These are phyloP conservation scores for Tetrahymena borealis DNA, from an alignment of 73 alveolate species.

Conservation along the genomic window DNA sequence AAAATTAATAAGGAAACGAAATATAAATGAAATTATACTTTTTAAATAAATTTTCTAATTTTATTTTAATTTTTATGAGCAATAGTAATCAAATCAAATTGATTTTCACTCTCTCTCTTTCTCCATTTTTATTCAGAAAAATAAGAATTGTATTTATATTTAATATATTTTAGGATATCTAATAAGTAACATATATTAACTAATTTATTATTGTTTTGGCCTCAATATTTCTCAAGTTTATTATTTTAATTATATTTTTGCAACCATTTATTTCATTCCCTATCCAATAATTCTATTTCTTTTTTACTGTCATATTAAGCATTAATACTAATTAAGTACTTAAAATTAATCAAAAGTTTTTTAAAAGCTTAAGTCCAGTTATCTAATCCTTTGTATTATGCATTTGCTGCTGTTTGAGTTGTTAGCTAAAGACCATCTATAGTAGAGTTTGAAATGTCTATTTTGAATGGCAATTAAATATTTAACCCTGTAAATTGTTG, in stretches of 20 bases:
- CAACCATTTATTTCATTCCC: not conserved
- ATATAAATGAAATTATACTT: too few species aligned
- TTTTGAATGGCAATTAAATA: not conserved
- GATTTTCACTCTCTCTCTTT: too few species aligned
- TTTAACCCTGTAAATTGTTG: not conserved
- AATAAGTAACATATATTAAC: too few species aligned
- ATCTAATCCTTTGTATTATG: not conserved
- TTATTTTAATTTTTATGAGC: too few species aligned
- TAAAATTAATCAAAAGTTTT: not conserved
- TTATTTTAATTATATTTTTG: not conserved
- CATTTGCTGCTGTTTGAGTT: not conserved
- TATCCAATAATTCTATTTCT: not conserved
- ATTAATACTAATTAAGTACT: not conserved
- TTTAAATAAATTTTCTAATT: too few species aligned
- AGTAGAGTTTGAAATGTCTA: not conserved
- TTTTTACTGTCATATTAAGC: not conserved
- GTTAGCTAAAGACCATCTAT: not conserved
- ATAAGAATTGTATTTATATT: too few species aligned
- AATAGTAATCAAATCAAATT: too few species aligned
- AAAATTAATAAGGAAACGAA: too few species aligned
- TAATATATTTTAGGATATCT: too few species aligned
- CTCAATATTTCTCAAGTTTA: not conserved
- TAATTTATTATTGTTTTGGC: not conserved
- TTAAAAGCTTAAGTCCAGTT: not conserved
- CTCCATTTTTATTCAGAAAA: too few species aligned